Base-by-base conservation (phyloP, 2,329 filamentous ascomycete genomes). In the Cladosporium halotolerans region DNA sequence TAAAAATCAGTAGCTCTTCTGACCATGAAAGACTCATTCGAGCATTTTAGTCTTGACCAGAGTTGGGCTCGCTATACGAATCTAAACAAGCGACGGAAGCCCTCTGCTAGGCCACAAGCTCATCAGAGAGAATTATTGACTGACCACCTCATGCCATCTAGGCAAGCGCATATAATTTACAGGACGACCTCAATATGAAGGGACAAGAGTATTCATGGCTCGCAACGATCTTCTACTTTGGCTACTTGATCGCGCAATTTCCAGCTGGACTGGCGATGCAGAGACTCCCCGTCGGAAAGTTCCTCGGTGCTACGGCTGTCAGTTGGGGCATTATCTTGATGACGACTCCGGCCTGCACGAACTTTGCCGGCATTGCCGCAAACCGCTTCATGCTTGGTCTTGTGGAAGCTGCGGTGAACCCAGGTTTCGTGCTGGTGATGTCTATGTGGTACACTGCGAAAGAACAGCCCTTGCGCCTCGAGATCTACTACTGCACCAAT, bases 121-220 rank as follows among this genome's bases (percentile, higher is more conserved):
- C n/a, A n/a, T n/a, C n/a, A n/a, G n/a, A n/a, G n/a, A 28, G 23
- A 7, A 28, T 28, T 28, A 28, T 7, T 28, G 3, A 28, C 23
- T 28, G 4, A 28, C 7, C 3, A 28, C 7, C 19, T 2, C 23
- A 5, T 28, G 23, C 5, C 23, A 3, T 28, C 38, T 16, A 51
- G 48, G 48, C 76, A 7, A 74, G 72, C 53, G 73, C 73, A 0
- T 79, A 75, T 58, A 76, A 76, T 0, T 62, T 79, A 10, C 64
- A 75, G 41, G 58, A 69, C 7, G 74, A 41, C 13, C 48, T 42
- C 2, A 23, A 13, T 7, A n/a, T 42, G 16, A 38, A 36, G n/a
- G 31, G 73, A 9, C 70, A 78, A 54, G 69, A 80, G 50, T 81
- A 79, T 58, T 73, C 73, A 10, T 80, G 78, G 78, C 68, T 78